phyloP scores from a whole-genome alignment of 2,329 filamentous ascomycete species.

The Colletotrichum falcatum region DNA sequence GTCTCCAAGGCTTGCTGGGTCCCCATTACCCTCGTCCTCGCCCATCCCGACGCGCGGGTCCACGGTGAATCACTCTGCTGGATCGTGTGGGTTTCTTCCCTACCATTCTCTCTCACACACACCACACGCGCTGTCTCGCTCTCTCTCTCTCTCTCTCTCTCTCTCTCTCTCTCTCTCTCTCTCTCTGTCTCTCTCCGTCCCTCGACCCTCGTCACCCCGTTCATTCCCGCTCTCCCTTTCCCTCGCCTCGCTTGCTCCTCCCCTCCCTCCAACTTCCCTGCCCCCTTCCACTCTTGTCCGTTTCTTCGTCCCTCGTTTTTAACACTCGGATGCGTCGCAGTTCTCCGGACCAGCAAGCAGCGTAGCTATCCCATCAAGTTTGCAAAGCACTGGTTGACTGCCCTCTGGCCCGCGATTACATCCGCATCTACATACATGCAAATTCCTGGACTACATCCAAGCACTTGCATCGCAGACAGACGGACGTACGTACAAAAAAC shows the following conservation, averaged over 20 bases:
- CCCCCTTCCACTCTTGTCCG: conserved; percentile 31
- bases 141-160: conserved; percentile 9
- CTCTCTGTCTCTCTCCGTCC: conserved; percentile 4
- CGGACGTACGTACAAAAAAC: neutral
- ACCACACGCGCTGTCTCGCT: neutral
- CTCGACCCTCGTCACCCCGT: conserved; percentile 24
- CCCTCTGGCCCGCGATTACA: conserved; percentile 21
- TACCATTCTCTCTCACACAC: conserved; percentile 20
- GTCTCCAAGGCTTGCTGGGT: conserved; percentile 9
- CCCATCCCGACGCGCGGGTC: conserved; percentile 38
- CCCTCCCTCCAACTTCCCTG: conserved; percentile 28
- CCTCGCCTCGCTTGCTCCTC: conserved; percentile 15
- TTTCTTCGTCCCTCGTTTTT: conserved; percentile 31
- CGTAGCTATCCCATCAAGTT: conserved; percentile 19
- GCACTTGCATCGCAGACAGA: conserved; percentile 13
- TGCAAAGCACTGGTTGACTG: conserved; percentile 22
- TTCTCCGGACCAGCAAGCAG: conserved; percentile 13
- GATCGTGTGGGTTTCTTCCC: conserved; percentile 38
- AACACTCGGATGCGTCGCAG: conserved; percentile 35
- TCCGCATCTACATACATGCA: neutral
- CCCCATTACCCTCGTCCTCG: conserved; percentile 33
- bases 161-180: conserved; percentile 20
- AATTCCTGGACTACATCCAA: neutral
- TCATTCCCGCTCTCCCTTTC: conserved; percentile 23
- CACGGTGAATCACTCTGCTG: conserved; percentile 37